phyloP scores from a whole-genome alignment of 2,329 filamentous ascomycete genomes.

The Claviceps sp. region DNA sequence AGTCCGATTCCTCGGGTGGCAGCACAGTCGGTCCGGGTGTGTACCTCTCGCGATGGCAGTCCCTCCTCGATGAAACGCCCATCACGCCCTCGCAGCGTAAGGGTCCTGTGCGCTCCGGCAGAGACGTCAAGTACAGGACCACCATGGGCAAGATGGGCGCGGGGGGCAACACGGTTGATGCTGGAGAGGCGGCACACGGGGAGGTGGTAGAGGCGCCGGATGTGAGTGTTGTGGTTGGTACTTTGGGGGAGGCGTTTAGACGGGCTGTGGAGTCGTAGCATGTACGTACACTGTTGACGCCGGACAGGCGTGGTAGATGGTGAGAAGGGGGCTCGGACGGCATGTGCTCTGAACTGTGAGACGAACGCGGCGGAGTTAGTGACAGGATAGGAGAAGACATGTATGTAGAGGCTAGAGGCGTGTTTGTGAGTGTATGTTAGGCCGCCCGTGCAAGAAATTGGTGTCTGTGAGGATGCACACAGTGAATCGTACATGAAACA shows the following conservation, averaged over 20 bases:
- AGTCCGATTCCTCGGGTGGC: constrained; percentile 11
- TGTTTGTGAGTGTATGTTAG: too few species aligned
- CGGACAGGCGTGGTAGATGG: too few species aligned
- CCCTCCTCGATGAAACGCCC: constrained; percentile 52
- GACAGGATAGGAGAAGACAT: too few species aligned
- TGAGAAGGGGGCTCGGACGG: too few species aligned
- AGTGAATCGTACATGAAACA: too few species aligned
- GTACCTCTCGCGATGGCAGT: constrained; percentile 60
- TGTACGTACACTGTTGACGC: too few species aligned
- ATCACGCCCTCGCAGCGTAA: constrained; percentile 46
- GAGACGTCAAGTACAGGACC: constrained; percentile 32
- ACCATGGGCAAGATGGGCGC: constrained; percentile 30
- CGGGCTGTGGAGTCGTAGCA: constrained; percentile 20
- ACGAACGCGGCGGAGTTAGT: too few species aligned
- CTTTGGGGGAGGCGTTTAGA: constrained; percentile 27
- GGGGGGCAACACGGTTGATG: constrained; percentile 11
- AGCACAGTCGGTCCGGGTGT: constrained; percentile 51
- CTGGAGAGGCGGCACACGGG: constrained; percentile 10
- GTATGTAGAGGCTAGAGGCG: too few species aligned
- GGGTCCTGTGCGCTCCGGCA: too few species aligned
- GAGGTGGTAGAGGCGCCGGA: constrained; percentile 15
- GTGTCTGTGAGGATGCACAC: too few species aligned
- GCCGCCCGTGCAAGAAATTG: too few species aligned
- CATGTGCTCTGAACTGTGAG: too few species aligned
- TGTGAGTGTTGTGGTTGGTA: constrained; percentile 17